Conservation (phyloP, 2,329 filamentous ascomycete genomes). For the Trichophyton verrucosum region DNA sequence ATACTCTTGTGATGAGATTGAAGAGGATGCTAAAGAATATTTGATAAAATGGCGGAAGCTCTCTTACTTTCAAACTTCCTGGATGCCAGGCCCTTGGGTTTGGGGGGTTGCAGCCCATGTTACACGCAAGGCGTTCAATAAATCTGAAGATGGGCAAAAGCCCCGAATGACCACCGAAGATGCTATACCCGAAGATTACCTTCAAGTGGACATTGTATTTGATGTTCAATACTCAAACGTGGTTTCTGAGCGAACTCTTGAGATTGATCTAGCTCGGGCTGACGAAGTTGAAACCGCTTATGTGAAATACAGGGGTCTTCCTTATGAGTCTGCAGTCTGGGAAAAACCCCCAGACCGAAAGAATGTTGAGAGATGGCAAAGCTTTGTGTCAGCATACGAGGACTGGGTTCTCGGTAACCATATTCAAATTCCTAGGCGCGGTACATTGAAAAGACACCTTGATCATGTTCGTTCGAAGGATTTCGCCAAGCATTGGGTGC, state of each 20-base stretch:
- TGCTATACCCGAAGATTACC: conserved; percentile 75
- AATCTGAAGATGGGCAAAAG: conserved; percentile 48
- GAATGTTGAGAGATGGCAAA: conserved; percentile 55
- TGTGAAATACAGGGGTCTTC: conserved; percentile 85
- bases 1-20: conserved; percentile 43
- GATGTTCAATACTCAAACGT: conserved; percentile 58
- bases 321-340: conserved; percentile 87
- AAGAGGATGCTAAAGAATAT: conserved; percentile 77
- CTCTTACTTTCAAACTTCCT: conserved; percentile 71
- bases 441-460: conserved; percentile 54
- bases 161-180: conserved; percentile 61
- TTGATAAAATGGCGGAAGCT: conserved; percentile 73
- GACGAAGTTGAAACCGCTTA: conserved; percentile 59
- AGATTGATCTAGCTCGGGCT: conserved; percentile 59
- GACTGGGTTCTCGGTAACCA: conserved; percentile 75
- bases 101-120: conserved; percentile 52
- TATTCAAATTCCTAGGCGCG: conserved; percentile 46
- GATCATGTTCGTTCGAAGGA: conserved; percentile 51
- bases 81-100: conserved; percentile 85
- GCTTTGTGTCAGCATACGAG: conserved; percentile 71
- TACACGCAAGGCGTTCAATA: conserved; percentile 67
- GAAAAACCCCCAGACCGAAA: conserved; percentile 59
- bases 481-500: conserved; percentile 55
- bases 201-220: conserved; percentile 81
- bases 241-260: conserved; percentile 45